Percentiles rank a stretch among this genome's conserved stretches.
Evolutionary conservation across 192 early-diverging fungal genomes (phyloP).

Genomic region (Coemansia pectinata): DNA sequence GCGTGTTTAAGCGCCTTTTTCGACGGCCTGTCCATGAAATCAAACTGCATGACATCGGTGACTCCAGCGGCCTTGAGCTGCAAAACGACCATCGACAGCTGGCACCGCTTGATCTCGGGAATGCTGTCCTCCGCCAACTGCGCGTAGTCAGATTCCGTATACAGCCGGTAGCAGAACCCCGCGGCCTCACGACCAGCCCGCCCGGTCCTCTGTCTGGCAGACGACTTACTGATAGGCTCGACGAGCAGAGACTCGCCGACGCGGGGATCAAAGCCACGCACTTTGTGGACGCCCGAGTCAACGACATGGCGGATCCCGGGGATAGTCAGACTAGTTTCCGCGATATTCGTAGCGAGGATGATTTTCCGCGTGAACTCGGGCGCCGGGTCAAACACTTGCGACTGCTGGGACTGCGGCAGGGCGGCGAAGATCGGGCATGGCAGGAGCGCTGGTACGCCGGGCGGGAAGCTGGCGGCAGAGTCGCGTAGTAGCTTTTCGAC

Average conservation of each 20-base stretch:
- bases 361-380: constrained; percentile 87
- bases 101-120: constrained; percentile 95
- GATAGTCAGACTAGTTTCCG: constrained; percentile 97
- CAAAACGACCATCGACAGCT: constrained; percentile 81
- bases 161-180: constrained; percentile 90
- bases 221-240: constrained; percentile 87
- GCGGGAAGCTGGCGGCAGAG: constrained; percentile 29
- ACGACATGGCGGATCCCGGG: constrained; percentile 92
- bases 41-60: constrained; percentile 84
- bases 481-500: constrained; percentile 76
- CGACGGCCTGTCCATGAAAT: constrained; percentile 93
- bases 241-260: constrained; percentile 90
- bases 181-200: constrained; percentile 96
- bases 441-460: constrained; percentile 59
- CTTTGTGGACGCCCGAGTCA: constrained; percentile 91
- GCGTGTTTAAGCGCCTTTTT: constrained; percentile 75
- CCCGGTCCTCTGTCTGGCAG: constrained; percentile 87
- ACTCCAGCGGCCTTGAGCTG: constrained; percentile 92
- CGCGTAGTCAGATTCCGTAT: constrained; percentile 80
- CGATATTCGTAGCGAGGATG: constrained; percentile 96
- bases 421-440: constrained; percentile 93
- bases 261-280: constrained; percentile 84
- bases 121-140: constrained; percentile 75
- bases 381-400: constrained; percentile 84
- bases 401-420: constrained; percentile 84